Evolutionary conservation across 371 early-diverging fungal species (phyloP).

Genomic region (Smittium mucronatum): DNA sequence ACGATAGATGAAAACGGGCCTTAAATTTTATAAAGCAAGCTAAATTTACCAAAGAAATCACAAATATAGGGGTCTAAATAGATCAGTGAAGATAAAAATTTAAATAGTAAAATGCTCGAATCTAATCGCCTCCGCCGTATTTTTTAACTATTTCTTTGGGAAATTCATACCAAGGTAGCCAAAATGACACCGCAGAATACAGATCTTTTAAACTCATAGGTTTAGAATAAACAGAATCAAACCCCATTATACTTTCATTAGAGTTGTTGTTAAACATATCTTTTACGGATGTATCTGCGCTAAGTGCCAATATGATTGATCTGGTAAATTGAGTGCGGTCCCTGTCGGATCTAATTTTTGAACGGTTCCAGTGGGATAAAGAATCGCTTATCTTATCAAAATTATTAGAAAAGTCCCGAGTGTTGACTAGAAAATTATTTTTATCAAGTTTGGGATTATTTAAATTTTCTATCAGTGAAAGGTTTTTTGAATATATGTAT

Average conservation of each 20-base stretch:
- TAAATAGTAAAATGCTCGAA: no score
- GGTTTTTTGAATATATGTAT: background rate
- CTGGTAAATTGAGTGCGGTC: background rate
- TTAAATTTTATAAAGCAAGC: no score
- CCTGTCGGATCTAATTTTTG: no score
- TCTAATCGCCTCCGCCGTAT: background rate
- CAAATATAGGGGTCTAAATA: no score
- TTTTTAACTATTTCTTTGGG: constrained; percentile 4
- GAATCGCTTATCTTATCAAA: background rate
- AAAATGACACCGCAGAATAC: background rate
- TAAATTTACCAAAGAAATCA: no score
- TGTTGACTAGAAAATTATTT: background rate
- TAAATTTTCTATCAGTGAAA: background rate
- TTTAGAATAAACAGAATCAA: constrained; percentile 9
- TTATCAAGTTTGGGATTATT: background rate
- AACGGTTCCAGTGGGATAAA: no score
- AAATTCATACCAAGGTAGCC: constrained; percentile 11
- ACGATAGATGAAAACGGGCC: no score
- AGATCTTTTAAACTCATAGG: constrained; percentile 11
- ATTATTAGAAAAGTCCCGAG: background rate
- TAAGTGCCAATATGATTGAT: background rate
- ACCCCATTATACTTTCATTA: constrained; percentile 3
- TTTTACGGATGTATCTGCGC: constrained; percentile 7
- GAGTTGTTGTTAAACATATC: background rate
- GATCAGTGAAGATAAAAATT: no score